Conservation (phyloP, 2,329 filamentous ascomycete species). For the Albifimbria verrucaria region DNA sequence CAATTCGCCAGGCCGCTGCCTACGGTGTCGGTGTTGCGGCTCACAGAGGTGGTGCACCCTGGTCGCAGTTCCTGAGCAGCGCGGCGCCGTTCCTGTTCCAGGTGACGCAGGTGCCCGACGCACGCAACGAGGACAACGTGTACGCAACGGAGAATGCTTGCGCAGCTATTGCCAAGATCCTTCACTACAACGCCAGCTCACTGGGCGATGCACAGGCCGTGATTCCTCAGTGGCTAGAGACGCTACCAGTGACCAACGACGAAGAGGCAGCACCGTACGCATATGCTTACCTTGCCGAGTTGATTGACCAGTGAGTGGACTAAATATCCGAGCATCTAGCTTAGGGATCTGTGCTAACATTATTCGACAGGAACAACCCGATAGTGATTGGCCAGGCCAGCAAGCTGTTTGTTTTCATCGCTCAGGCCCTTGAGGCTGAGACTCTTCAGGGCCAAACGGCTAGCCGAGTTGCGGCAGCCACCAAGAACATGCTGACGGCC, state of each 20-base stretch:
- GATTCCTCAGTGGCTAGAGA: conserved; percentile 83
- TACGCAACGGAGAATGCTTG: conserved; percentile 98
- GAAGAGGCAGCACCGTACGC: conserved; percentile 97
- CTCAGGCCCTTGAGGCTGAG: conserved; percentile 85
- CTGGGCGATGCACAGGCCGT: conserved; percentile 75
- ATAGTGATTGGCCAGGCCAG: conserved; percentile 72
- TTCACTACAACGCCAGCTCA: conserved; percentile 81
- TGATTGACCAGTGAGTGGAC: conserved; percentile 83
- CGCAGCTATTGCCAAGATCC: conserved; percentile 92
- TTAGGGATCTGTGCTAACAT: conserved; percentile 28
- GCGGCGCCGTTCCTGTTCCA: conserved; percentile 81
- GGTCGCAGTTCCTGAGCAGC: conserved; percentile 82
- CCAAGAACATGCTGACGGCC: conserved; percentile 72
- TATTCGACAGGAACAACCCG: conserved; percentile 69
- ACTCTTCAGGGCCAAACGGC: conserved; percentile 84
- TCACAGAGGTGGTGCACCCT: conserved; percentile 82
- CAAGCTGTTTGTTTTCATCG: conserved; percentile 81
- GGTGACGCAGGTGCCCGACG: conserved; percentile 74
- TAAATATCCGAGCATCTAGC: background rate
- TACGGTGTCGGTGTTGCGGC: conserved; percentile 96
- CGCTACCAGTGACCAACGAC: conserved; percentile 87
- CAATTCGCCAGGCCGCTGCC: conserved; percentile 91
- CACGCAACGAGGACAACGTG: conserved; percentile 86
- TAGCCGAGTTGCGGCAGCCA: conserved; percentile 69
- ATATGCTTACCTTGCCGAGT: conserved; percentile 84